Evolutionary conservation across 805 yeast genomes (phyloP).

Genomic region (Ogataea salicorniae): DNA sequence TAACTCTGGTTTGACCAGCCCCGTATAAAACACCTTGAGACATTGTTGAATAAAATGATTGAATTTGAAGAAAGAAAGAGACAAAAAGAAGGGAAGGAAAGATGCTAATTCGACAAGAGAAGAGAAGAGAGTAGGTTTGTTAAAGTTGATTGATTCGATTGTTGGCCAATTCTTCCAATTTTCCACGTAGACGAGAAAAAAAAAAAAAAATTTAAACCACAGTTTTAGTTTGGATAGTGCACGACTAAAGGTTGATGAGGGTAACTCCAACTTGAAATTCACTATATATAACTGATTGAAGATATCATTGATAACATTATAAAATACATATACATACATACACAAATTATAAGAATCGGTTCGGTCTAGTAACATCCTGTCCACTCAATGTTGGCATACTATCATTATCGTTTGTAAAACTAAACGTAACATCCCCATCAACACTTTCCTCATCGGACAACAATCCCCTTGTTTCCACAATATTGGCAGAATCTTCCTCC

Average conservation of each 20-base stretch:
- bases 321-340: too few relatives aligned
- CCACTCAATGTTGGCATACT: constrained; percentile 16
- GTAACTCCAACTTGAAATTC: too few relatives aligned
- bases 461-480: constrained; percentile 21
- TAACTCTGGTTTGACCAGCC: constrained; percentile 27
- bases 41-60: constrained; percentile 13
- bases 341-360: constrained; percentile 1
- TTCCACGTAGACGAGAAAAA: not conserved
- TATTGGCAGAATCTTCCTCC: constrained; percentile 19
- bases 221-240: not conserved
- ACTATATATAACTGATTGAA: too few relatives aligned
- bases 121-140: not conserved
- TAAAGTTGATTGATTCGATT: not conserved
- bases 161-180: too few relatives aligned
- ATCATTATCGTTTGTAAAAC: not conserved
- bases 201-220: not conserved
- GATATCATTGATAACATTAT: too few relatives aligned
- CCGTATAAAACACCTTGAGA: constrained; percentile 33
- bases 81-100: not conserved
- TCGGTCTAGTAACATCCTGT: constrained; percentile 16
- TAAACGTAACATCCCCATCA: not conserved
- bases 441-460: constrained; percentile 17
- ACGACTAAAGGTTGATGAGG: too few relatives aligned
- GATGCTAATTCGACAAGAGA: not conserved
- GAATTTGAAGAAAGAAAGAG: not conserved